Base-by-base conservation (phyloP, 1,284 basidiomycete genomes). In the Trametes versicolor region DNA sequence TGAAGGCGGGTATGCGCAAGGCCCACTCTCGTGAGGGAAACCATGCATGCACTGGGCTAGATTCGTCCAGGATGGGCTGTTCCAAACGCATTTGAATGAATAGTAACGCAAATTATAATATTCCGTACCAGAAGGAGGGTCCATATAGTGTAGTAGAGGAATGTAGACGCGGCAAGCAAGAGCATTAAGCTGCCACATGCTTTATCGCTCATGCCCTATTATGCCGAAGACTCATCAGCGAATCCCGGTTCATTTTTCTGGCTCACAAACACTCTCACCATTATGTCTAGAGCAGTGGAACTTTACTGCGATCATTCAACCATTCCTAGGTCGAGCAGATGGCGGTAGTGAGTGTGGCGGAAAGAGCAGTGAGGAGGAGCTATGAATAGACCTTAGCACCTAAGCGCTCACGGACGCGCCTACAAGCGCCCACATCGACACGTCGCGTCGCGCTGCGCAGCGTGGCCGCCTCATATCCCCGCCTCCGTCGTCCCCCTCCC, bases 21-120 rank as follows among this genome's bases (percentile, higher is more conserved):
- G 95, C 96, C 95, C 96, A 98, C 81, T 96, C 94, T 62, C 96
- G 85, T 9, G 92, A 76, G 0, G 94, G 96, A 76, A 98, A 98
- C 77, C 87, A 88, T 56, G 73, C 73, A 70, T 97, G 94, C 43
- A 97, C 81, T 13, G 88, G 82, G 70, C 88, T 94, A 9, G 87
- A 85, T 4, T 83, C 68, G 62, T 93, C 88, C 67, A 97, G 89
- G 81, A 98, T 95, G 8, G 96, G 96, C 96, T 97, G 72, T 36
- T 41, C 17, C 4, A 61, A 58, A 50, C 36, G 29, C 37, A 41
- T 21, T 49, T 21, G 12, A 45, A 23, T 10, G 25, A 15, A 10
- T 36, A 63, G 23, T 39, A 9, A 52, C 34, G 41, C 25, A 19
- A 47, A 15, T n/a, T 25, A 45, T 12, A 10, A 17, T 39, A 41